Base-by-base conservation (phyloP, 768 basidiomycete genomes). In the Leccinum ochraceum region DNA sequence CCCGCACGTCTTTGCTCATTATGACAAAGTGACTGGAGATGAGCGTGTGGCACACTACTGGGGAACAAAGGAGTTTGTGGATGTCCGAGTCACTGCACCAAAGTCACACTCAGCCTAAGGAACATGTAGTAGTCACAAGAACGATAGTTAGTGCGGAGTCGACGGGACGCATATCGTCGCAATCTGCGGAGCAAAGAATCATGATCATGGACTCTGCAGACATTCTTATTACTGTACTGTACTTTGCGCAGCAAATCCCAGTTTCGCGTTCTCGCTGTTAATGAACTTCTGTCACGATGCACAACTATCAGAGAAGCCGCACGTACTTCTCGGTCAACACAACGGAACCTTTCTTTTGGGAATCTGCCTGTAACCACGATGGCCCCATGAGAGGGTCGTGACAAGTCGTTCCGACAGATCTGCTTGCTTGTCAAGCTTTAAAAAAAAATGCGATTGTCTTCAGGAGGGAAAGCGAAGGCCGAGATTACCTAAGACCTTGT, bases 1-100 rank as follows among this genome's bases (percentile, higher is more conserved):
- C 51, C 60, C 62, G 0, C 57, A 60, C 22, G 3, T 66, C 4
- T 70, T 72, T 28, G 61, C 61, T 46, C 62, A 63, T 51, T 72
- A 60, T 10, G 46, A 17, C 24, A 72, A 51, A 28, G 71, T 70
- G 34, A 60, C 69, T 1, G 22, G 1, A 10, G 64, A 68, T n/a
- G 59, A 57, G 37, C 32, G 51, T 37, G 14, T 67, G 24, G 58
- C 62, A 26, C 49, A 52, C 30, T 62, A 53, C 17, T 67, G 66
- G 63, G 58, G 56, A 20, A 62, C 24, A 28, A 51, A 59, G 20
- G 51, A 39, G 1, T 68, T 62, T 6, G 60, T 37, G 44, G 57
- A 63, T 20, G 57, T 57, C 5, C 53, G 57, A 7, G 3, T 56
- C 50, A 64, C 54, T 13, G 56, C 60, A 32, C 56, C 36, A 4